phyloP scores from a whole-genome alignment of 768 basidiomycete species.

The Rhodotorula graminis region DNA sequence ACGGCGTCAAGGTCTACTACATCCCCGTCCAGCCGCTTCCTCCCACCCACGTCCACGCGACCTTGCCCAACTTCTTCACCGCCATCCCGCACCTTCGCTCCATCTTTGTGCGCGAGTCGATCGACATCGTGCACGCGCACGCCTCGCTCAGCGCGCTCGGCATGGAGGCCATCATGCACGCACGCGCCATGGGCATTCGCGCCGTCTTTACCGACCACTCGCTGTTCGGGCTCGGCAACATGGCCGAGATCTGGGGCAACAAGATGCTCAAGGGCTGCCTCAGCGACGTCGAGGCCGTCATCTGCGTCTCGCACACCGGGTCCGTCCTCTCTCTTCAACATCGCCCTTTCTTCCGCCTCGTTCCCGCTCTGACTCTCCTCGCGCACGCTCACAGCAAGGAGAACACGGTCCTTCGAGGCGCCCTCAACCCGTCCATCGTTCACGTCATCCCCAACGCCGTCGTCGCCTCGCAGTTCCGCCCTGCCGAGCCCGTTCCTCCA shows the following conservation, averaged over 20 bases:
- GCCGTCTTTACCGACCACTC: slow-evolving; percentile 97
- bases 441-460: slow-evolving; percentile 94
- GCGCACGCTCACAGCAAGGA: slow-evolving; percentile 63
- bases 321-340: slow-evolving; percentile 46
- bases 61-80: slow-evolving; percentile 87
- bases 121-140: slow-evolving; percentile 84
- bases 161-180: slow-evolving; percentile 86
- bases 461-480: slow-evolving; percentile 78
- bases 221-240: slow-evolving; percentile 92
- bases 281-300: slow-evolving; percentile 85
- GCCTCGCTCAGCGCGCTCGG: slow-evolving; percentile 83
- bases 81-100: slow-evolving; percentile 86
- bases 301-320: slow-evolving; percentile 97
- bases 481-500: slow-evolving; percentile 52
- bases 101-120: slow-evolving; percentile 77
- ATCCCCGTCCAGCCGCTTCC: slow-evolving; percentile 63
- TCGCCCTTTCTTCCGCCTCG: slow-evolving; percentile 2
- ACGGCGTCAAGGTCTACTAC: slow-evolving; percentile 87
- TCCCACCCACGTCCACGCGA: slow-evolving; percentile 84
- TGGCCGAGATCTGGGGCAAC: slow-evolving; percentile 94
- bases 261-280: slow-evolving; percentile 83
- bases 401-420: slow-evolving; percentile 85
- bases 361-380: background rate
- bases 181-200: slow-evolving; percentile 76
- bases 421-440: slow-evolving; percentile 64